Base-by-base conservation (phyloP, 2,329 filamentous ascomycete genomes). In the Didymella lethalis region DNA sequence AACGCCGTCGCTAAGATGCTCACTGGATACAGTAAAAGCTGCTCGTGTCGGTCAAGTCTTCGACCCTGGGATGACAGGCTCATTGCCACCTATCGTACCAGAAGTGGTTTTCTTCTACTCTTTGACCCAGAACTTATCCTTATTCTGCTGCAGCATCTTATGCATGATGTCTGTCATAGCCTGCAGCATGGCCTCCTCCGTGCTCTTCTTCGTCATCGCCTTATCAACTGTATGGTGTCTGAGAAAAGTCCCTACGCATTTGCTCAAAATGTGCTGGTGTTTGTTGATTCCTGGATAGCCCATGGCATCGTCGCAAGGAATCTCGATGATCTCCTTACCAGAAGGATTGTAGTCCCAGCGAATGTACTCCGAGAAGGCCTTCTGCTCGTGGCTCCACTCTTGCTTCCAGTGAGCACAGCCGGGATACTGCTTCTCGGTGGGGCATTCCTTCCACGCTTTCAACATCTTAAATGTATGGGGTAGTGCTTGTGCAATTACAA, bases 401-500 rank as follows among this genome's bases (percentile, higher is more conserved):
- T 64, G 32, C 50, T 68, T 70, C 71, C 74, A 77, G 2, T 49
- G 26, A 0, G 51, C 65, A 61, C 75, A 77, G 0, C 66, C 66
- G 2, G 63, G 57, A 44, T 73, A 75, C 8, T 66, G 61, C 26
- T 28, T 51, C 43, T 71, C 70, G 1, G 58, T 63, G 8, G 73
- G 69, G 51, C 74, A 77, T 3, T 67, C 64, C 26, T 63, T 59
- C 75, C 75, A 77, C 26, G 71, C 71, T 2, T 63, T 49, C 41
- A 77, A 54, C 61, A 77, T 68, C 12, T 69, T 66, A 12, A 67
- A 64, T 7, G 73, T 72, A 29, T 66, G 52, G 11, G 65, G 61
- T 6, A 70, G 46, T 41, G 64, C 64, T 57, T 80, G 79, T 0
- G 75, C 74, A 34, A 79, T 67, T 16, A 81, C 61, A 38, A 80